Base-by-base conservation (phyloP, 495 filamentous ascomycete genomes). In the Ramalina peruviana region DNA sequence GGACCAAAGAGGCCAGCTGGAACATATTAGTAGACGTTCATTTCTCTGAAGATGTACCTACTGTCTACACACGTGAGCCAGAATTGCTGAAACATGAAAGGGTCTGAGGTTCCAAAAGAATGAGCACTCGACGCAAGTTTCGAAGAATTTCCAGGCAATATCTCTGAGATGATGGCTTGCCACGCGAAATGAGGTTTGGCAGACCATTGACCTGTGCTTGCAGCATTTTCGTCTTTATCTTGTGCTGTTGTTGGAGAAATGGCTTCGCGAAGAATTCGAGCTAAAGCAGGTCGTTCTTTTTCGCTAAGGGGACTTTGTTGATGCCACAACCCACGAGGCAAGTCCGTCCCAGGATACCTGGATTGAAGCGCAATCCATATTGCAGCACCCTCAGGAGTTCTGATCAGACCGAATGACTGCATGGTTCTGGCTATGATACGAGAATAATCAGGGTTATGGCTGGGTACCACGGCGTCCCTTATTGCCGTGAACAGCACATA, bases 41-140 rank as follows among this genome's bases (percentile, higher is more conserved):
- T 41, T 40, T 53, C 43, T n/a, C 19, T 20, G 4, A 33, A 33
- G 16, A 50, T 13, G 6, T 49, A 75, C 83, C 74, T 62, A 86
- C 82, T 78, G 64, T 96, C 92, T 50, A 97, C 83, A 53, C 83
- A 79, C 19, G 85, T 79, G n/a, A 77, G 78, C 92, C 92, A 98
- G 58, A 96, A 89, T 36, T 84, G 76, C 43, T 68, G 67, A 59
- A 95, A 88, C 9, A 39, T 78, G 59, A 66, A 60, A 45, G 58
- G 66, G 51, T 41, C 62, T 38, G 33, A 23, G 46, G 64, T 63
- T 5, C 59, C 58, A 16, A 44, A 42, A 12, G 25, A 30, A 23
- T 62, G 54, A 49, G 62, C 57, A 37, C 54, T 46, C 26, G 56
- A 40, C 41, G 47, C 50, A 51, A 52, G 54, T 39, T 33, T 33